Conservation (phyloP, 2,329 filamentous ascomycete genomes). For the Talaromyces islandicus region DNA sequence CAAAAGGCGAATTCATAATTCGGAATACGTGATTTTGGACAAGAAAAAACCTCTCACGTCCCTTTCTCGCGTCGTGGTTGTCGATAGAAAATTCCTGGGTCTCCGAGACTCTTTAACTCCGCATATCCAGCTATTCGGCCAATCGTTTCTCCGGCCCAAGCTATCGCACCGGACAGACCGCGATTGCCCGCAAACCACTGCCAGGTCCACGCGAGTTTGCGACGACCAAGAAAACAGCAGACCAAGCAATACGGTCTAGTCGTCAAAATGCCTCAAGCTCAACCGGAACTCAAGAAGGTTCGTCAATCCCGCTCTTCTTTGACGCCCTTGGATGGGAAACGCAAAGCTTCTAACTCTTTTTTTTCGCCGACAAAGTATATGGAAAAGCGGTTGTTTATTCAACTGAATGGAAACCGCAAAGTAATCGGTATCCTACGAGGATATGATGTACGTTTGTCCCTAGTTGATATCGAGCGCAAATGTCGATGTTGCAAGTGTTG, state of each 20-base stretch:
- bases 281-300: conserved; percentile 98
- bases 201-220: neutral
- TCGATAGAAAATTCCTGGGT: neutral
- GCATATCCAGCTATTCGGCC: conserved; percentile 24
- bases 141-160: conserved; percentile 28
- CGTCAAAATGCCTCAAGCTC: conserved; percentile 87
- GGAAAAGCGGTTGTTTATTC: conserved; percentile 96
- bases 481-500: neutral
- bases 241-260: conserved; percentile 12
- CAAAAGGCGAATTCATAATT: conserved; percentile 54
- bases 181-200: neutral
- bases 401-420: conserved; percentile 95
- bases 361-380: conserved; percentile 64
- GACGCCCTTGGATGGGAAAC: conserved; percentile 9
- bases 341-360: conserved; percentile 13
- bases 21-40: neutral
- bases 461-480: neutral
- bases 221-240: conserved; percentile 16
- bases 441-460: conserved; percentile 71
- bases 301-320: conserved; percentile 13
- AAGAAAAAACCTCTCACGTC: neutral
- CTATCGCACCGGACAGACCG: conserved; percentile 15
- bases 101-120: conserved; percentile 5
- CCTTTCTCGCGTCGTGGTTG: neutral
- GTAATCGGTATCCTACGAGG: conserved; percentile 90